Conservation (phyloP, 768 basidiomycete genomes). For the Tephrocybe sp. region DNA sequence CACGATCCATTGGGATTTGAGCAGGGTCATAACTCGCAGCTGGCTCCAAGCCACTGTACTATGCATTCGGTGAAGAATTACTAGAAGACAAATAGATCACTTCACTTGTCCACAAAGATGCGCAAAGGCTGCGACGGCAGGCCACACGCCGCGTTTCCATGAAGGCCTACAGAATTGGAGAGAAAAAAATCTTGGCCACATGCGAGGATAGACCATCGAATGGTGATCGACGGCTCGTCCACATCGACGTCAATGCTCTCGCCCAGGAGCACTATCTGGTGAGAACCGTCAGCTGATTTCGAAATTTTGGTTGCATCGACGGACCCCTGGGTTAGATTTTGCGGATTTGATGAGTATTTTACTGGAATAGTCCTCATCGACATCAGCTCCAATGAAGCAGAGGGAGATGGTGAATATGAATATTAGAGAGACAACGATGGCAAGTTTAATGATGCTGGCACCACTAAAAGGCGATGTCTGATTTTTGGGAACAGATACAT, state of each 20-base stretch:
- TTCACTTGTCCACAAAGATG: slow-evolving; percentile 53
- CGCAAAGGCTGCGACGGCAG: slow-evolving; percentile 41
- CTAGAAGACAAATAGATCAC: slow-evolving; percentile 11
- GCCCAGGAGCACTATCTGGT: slow-evolving; percentile 53
- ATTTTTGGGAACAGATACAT: slow-evolving; percentile 14
- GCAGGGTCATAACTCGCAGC: slow-evolving; percentile 45
- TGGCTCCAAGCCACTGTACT: slow-evolving; percentile 32
- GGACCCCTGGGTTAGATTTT: slow-evolving; percentile 44
- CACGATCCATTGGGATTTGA: slow-evolving; percentile 41
- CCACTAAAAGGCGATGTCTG: slow-evolving; percentile 28
- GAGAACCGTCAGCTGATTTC: slow-evolving; percentile 6
- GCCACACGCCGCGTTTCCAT: slow-evolving; percentile 46
- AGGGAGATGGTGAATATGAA: slow-evolving; percentile 50
- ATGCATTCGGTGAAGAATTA: neutral
- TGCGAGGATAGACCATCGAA: slow-evolving; percentile 56
- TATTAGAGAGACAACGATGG: slow-evolving; percentile 43
- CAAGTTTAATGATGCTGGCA: slow-evolving; percentile 32
- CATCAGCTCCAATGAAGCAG: slow-evolving; percentile 45
- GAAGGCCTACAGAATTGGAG: slow-evolving; percentile 43
- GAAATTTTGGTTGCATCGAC: slow-evolving; percentile 11
- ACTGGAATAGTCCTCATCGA: slow-evolving; percentile 41
- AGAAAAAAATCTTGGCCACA: slow-evolving; percentile 49
- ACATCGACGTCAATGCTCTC: slow-evolving; percentile 60
- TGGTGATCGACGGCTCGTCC: slow-evolving; percentile 54
- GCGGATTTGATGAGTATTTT: slow-evolving; percentile 40